Percentiles rank a stretch among this genome's conserved stretches.
Evolutionary conservation across 345 rosid genomes (phyloP).

Genomic region (Luvunga scandens): DNA sequence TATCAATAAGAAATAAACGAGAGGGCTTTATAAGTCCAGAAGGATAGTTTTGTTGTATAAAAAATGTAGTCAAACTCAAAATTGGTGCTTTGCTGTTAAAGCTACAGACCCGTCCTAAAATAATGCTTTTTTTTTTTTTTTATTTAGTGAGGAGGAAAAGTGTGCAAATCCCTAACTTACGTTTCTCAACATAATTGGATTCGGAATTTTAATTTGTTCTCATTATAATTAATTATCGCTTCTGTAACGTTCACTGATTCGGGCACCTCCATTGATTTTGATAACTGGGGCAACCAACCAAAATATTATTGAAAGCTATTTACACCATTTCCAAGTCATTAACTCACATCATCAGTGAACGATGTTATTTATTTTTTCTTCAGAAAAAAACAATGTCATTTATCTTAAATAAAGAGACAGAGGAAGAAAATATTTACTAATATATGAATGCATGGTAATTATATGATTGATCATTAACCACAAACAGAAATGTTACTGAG

Average conservation of each 20-base stretch:
- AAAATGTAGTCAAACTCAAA: constrained; percentile 29
- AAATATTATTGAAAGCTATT: background rate
- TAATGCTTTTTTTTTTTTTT: constrained; percentile 15
- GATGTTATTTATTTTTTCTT: too few relatives aligned
- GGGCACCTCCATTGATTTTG: constrained; percentile 2
- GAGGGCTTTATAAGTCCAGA: background rate
- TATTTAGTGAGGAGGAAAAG: background rate
- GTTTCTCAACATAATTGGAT: constrained; percentile 19
- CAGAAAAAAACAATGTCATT: too few relatives aligned
- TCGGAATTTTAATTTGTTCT: constrained; percentile 9
- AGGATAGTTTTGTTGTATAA: background rate
- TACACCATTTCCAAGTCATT: background rate
- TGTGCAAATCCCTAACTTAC: constrained; percentile 31
- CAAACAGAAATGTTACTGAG: too few relatives aligned
- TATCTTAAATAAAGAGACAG: too few relatives aligned
- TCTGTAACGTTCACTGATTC: background rate
- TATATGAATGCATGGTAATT: too few relatives aligned
- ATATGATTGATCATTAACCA: too few relatives aligned
- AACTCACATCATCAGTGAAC: background rate
- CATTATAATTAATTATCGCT: background rate
- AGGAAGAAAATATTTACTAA: too few relatives aligned
- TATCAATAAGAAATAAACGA: background rate
- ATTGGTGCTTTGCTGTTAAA: constrained; percentile 30
- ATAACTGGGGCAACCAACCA: background rate
- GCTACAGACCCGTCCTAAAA: constrained; percentile 22